Conservation (phyloP, 2,329 filamentous ascomycete species). For the Cordyceps fumosorosea region DNA sequence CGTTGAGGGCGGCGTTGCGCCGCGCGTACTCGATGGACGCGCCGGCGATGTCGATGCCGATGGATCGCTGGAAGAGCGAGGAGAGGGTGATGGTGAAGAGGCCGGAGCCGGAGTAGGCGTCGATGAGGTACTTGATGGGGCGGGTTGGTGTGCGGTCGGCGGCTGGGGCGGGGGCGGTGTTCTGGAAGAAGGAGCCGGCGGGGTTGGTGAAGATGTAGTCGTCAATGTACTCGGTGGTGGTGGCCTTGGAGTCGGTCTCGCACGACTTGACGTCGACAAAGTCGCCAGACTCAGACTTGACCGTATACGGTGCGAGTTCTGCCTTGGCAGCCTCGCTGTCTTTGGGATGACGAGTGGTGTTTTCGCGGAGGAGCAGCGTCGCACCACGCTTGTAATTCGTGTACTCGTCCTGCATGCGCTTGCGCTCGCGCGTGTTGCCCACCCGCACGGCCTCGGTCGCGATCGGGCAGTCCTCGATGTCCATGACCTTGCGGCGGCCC, state of each 20-base stretch:
- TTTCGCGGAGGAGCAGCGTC: constrained; percentile 83
- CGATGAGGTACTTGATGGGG: constrained; percentile 78
- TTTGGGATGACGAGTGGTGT: constrained; percentile 61
- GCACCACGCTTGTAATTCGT: constrained; percentile 71
- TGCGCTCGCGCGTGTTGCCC: constrained; percentile 74
- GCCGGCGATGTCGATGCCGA: constrained; percentile 84
- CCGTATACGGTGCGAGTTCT: constrained; percentile 25
- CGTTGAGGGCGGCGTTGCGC: constrained; percentile 72
- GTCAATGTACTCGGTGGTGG: constrained; percentile 81
- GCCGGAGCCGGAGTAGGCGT: constrained; percentile 94
- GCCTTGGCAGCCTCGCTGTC: constrained; percentile 25
- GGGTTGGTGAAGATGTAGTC: constrained; percentile 82
- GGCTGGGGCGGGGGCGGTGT: constrained; percentile 62
- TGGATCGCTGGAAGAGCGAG: constrained; percentile 71
- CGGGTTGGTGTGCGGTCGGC: constrained; percentile 34
- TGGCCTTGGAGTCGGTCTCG: constrained; percentile 78
- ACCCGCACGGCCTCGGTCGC: constrained; percentile 77
- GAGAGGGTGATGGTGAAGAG: constrained; percentile 95
- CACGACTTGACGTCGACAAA: constrained; percentile 79
- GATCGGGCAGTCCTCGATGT: constrained; percentile 97
- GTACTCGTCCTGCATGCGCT: constrained; percentile 64
- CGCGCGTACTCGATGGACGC: constrained; percentile 73
- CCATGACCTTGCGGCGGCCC: constrained; percentile 70
- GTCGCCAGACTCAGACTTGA: constrained; percentile 43
- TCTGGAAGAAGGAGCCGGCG: constrained; percentile 95